phyloP scores from a whole-genome alignment of 2,329 filamentous ascomycete genomes.

The Phialemoniopsis sp. region DNA sequence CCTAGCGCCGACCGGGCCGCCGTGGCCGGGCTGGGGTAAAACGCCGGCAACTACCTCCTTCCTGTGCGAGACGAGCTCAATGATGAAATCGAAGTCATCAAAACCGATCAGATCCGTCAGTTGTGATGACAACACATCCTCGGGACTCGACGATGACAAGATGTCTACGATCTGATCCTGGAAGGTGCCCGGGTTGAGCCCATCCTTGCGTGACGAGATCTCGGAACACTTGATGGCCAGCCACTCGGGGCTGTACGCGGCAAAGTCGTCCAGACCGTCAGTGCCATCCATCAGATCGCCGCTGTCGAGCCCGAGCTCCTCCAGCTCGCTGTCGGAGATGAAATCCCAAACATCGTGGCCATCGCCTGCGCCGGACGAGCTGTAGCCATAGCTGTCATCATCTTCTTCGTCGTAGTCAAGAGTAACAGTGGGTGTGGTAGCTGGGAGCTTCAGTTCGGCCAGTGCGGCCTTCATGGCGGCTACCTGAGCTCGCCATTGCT shows the following conservation, averaged over 20 bases:
- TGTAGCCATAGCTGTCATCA: slow-evolving; percentile 46
- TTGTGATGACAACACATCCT: slow-evolving; percentile 87
- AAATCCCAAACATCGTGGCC: slow-evolving; percentile 91
- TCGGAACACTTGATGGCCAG: slow-evolving; percentile 62
- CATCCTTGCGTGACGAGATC: slow-evolving; percentile 62
- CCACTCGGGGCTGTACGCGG: slow-evolving; percentile 62
- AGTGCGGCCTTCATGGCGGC: slow-evolving; percentile 83
- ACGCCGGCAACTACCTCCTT: slow-evolving; percentile 52
- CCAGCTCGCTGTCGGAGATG: slow-evolving; percentile 71
- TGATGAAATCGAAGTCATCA: slow-evolving; percentile 88
- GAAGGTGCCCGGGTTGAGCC: slow-evolving; percentile 65
- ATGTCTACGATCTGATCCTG: slow-evolving; percentile 74
- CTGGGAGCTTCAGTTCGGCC: slow-evolving; percentile 60
- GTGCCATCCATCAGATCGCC: slow-evolving; percentile 30
- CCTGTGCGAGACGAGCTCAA: slow-evolving; percentile 79
- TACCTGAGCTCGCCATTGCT: slow-evolving; percentile 80
- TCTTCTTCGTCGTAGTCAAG: slow-evolving; percentile 64
- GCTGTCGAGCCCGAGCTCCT: slow-evolving; percentile 46
- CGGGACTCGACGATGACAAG: slow-evolving; percentile 60
- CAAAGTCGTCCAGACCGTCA: slow-evolving; percentile 17
- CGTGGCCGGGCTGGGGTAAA: neutral
- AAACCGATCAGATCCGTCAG: slow-evolving; percentile 89
- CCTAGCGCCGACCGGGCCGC: slow-evolving; percentile 27
- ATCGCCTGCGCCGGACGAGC: slow-evolving; percentile 46
- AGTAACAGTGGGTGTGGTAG: slow-evolving; percentile 40